These are phyloP conservation scores for Peribolospora baueri DNA, from an alignment of 768 basidiomycete species.

Conservation along the genomic window DNA sequence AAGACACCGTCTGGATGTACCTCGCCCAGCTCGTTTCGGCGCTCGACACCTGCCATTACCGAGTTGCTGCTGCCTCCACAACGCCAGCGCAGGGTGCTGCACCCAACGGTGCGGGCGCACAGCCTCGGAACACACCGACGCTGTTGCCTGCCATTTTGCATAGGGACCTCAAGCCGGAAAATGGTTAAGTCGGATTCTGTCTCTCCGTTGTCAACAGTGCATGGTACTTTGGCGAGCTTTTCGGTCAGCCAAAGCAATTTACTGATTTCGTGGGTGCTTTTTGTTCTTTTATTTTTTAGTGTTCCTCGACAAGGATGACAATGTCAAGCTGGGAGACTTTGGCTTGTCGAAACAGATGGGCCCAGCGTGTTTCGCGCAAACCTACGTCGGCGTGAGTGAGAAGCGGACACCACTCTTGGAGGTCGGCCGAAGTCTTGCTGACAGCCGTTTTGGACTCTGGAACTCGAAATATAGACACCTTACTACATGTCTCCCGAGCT, in stretches of 20 bases:
- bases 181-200: slow-evolving; percentile 28
- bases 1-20: slow-evolving; percentile 87
- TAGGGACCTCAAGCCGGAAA: slow-evolving; percentile 90
- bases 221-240: too few species aligned
- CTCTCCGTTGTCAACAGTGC: too few species aligned
- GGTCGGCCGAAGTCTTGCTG: not conserved
- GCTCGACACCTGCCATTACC: slow-evolving; percentile 77
- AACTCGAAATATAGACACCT: slow-evolving; percentile 47
- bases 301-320: slow-evolving; percentile 59
- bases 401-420: not conserved
- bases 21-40: slow-evolving; percentile 82
- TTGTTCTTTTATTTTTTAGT: slow-evolving; percentile 27
- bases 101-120: slow-evolving; percentile 1
- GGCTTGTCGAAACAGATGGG: slow-evolving; percentile 80
- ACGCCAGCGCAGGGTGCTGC: slow-evolving; percentile 7
- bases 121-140: not conserved
- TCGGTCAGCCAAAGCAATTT: too few species aligned
- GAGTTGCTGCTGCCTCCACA: slow-evolving; percentile 1
- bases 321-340: slow-evolving; percentile 92
- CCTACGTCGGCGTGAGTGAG: slow-evolving; percentile 72
- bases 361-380: slow-evolving; percentile 71
- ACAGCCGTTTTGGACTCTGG: slow-evolving; percentile 1
- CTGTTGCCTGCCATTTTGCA: slow-evolving; percentile 38
- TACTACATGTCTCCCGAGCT: slow-evolving; percentile 99
- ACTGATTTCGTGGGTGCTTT: slow-evolving; percentile 18